These are phyloP conservation scores for Rhizopogon rudus DNA, from an alignment of 768 basidiomycete genomes.

Conservation along the genomic window DNA sequence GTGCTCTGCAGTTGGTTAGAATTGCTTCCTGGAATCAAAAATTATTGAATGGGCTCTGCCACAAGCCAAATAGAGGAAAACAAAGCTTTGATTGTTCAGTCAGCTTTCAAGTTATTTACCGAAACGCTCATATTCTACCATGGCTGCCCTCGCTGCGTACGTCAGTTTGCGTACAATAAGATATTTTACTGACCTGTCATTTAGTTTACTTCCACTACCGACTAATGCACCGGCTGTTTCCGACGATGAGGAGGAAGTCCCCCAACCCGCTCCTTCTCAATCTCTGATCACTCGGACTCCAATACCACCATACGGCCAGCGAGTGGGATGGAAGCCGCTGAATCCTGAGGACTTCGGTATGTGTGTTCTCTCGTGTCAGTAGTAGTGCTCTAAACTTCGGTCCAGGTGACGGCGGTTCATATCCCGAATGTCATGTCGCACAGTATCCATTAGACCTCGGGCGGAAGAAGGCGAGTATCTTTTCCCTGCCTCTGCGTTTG, in stretches of 20 bases:
- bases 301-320: slow-evolving; percentile 82
- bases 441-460: slow-evolving; percentile 97
- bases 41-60: slow-evolving; percentile 16
- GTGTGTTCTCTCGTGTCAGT: slow-evolving; percentile 19
- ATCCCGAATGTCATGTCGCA: slow-evolving; percentile 94
- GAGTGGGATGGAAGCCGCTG: slow-evolving; percentile 82
- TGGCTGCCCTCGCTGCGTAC: slow-evolving; percentile 76
- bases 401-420: slow-evolving; percentile 78
- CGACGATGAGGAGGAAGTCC: slow-evolving; percentile 58
- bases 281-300: slow-evolving; percentile 44
- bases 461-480: slow-evolving; percentile 74
- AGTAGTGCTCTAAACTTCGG: slow-evolving; percentile 4
- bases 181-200: slow-evolving; percentile 4
- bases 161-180: slow-evolving; percentile 23
- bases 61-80: slow-evolving; percentile 17
- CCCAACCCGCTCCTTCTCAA: slow-evolving; percentile 26
- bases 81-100: background rate
- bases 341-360: slow-evolving; percentile 80
- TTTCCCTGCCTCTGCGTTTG: background rate
- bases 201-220: slow-evolving; percentile 69
- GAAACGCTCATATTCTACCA: slow-evolving; percentile 24
- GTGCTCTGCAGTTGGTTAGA: background rate
- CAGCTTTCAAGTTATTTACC: background rate
- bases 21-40: slow-evolving; percentile 11
- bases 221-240: slow-evolving; percentile 44